phyloP scores from a whole-genome alignment of 768 basidiomycete genomes.

The Suillus americanus region DNA sequence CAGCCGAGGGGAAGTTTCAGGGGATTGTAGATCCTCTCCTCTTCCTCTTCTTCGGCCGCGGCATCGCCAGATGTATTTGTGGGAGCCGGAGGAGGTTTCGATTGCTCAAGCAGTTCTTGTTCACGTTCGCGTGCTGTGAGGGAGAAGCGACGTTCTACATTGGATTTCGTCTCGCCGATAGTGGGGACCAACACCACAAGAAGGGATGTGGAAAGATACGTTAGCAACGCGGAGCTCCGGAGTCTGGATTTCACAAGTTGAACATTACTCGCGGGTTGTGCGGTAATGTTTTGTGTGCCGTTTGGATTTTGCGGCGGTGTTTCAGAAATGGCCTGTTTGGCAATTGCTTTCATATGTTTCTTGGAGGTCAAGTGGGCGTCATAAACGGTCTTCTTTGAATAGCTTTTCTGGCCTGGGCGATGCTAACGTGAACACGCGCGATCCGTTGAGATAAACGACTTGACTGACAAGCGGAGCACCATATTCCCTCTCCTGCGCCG shows the following conservation, averaged over 20 bases:
- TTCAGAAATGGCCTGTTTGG: slow-evolving; percentile 58
- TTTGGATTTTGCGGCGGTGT: slow-evolving; percentile 36
- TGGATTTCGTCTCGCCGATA: slow-evolving; percentile 89
- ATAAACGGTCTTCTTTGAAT: slow-evolving; percentile 97
- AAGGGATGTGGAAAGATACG: slow-evolving; percentile 68
- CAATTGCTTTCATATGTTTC: slow-evolving; percentile 91
- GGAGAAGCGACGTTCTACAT: slow-evolving; percentile 95
- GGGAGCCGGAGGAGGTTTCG: slow-evolving; percentile 48
- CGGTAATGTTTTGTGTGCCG: slow-evolving; percentile 23
- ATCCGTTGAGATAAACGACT: slow-evolving; percentile 8
- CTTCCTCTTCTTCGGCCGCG: slow-evolving; percentile 87
- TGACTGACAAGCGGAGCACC: slow-evolving; percentile 89
- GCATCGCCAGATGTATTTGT: slow-evolving; percentile 45
- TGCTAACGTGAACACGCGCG: slow-evolving; percentile 7
- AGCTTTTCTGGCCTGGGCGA: slow-evolving; percentile 81
- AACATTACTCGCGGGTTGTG: slow-evolving; percentile 34
- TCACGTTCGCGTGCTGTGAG: slow-evolving; percentile 98
- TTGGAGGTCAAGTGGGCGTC: slow-evolving; percentile 94
- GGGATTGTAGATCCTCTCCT: slow-evolving; percentile 97
- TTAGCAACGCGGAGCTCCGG: slow-evolving; percentile 67
- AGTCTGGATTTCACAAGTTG: slow-evolving; percentile 45
- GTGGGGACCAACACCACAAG: slow-evolving; percentile 61
- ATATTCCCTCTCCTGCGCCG: slow-evolving; percentile 68
- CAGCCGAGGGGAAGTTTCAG: slow-evolving; percentile 94
- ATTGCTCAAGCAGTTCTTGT: slow-evolving; percentile 81